Conservation (phyloP, 2,329 filamentous ascomycete species). For the Sarocladium oryzae region DNA sequence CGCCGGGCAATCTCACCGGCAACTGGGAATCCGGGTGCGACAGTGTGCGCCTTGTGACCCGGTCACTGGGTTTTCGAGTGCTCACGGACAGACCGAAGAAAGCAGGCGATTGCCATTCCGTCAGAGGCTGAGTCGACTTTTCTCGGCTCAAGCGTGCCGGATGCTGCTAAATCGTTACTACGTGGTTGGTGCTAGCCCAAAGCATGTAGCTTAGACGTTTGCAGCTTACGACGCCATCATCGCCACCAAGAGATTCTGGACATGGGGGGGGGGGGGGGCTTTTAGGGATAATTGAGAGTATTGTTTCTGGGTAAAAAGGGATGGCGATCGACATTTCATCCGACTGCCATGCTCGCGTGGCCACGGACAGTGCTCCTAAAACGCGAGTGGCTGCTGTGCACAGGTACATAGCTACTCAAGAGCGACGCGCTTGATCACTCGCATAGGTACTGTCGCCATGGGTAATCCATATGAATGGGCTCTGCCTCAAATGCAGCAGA, state of each 20-base stretch:
- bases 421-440: background rate
- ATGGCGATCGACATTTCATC: no score
- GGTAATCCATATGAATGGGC: background rate
- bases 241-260: background rate
- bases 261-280: no score
- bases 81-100: background rate
- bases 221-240: background rate
- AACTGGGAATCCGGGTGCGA: no score
- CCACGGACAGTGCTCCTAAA: no score
- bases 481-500: slow-evolving; percentile 3
- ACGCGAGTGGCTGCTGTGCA: no score
- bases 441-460: background rate
- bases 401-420: background rate
- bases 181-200: background rate
- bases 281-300: no score
- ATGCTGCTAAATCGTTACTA: no score
- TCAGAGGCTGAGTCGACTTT: background rate
- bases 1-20: no score
- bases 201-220: background rate
- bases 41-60: no score
- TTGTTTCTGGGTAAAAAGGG: no score
- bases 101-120: background rate
- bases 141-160: slow-evolving; percentile 6
- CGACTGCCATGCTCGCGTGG: no score
- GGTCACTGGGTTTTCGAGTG: no score